Percentiles rank a stretch among this genome's conserved stretches.
Evolutionary conservation across 768 basidiomycete species (phyloP).

Genomic region (Mrakia hoshinonis): DNA sequence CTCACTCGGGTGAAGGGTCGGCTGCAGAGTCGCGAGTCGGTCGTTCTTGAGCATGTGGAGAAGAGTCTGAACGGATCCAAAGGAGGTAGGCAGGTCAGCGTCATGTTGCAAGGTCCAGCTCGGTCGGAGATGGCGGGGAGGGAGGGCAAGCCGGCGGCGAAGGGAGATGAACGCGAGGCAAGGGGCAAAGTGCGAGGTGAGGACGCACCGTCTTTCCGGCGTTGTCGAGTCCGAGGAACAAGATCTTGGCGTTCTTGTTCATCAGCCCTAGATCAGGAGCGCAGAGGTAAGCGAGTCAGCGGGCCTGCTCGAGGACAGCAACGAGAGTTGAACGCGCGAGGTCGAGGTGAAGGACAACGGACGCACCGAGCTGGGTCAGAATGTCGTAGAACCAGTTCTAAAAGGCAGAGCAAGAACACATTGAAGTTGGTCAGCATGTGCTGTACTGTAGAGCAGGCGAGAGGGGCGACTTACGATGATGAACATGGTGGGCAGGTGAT

Average conservation of each 20-base stretch:
- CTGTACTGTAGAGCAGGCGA: neutral
- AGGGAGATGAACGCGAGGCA: neutral
- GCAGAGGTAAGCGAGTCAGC: neutral
- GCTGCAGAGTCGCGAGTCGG: constrained; percentile 90
- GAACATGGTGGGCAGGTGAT: constrained; percentile 21
- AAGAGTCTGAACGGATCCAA: constrained; percentile 55
- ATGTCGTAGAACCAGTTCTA: constrained; percentile 94
- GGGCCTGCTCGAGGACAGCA: neutral
- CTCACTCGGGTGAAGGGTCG: constrained; percentile 92
- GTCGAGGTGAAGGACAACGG: neutral
- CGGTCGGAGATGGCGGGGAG: neutral
- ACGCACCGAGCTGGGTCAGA: constrained; percentile 80
- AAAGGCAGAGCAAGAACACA: neutral
- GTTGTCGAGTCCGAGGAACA: constrained; percentile 97
- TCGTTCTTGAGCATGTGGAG: constrained; percentile 99
- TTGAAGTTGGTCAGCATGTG: neutral
- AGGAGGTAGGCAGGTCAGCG: constrained; percentile 3
- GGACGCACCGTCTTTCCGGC: constrained; percentile 88
- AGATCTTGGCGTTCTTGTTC: constrained; percentile 93
- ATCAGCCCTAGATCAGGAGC: constrained; percentile 30
- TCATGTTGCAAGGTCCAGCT: neutral
- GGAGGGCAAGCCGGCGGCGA: neutral
- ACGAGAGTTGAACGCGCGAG: neutral
- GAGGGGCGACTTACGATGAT: constrained; percentile 18
- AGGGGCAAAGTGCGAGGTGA: neutral